These are phyloP conservation scores for Naumovozyma castellii DNA, from an alignment of 805 yeast genomes.

Conservation along the genomic window DNA sequence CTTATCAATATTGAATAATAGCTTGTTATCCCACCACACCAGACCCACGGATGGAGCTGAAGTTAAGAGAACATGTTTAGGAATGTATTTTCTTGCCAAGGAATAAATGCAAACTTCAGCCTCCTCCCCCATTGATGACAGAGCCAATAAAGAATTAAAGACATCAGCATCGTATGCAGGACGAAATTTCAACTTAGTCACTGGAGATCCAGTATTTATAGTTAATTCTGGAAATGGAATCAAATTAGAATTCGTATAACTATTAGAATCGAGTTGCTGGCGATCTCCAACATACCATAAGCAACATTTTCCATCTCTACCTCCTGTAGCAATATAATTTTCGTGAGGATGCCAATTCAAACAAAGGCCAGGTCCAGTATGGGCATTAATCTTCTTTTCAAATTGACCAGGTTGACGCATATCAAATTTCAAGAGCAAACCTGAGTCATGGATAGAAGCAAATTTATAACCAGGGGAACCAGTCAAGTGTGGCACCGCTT, in stretches of 20 bases:
- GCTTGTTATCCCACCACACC: constrained; percentile 30
- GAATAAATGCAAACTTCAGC: constrained; percentile 62
- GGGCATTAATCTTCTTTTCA: constrained; percentile 77
- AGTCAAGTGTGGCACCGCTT: neutral
- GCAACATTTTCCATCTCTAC: constrained; percentile 59
- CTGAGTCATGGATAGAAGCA: constrained; percentile 81
- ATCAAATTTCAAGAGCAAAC: constrained; percentile 81
- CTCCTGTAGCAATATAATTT: constrained; percentile 83
- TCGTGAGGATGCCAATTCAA: constrained; percentile 79
- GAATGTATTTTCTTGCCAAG: constrained; percentile 61
- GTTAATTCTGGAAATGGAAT: constrained; percentile 52
- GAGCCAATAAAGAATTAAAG: constrained; percentile 57
- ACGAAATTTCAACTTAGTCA: constrained; percentile 41
- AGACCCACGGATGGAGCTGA: constrained; percentile 26
- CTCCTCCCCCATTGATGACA: constrained; percentile 62
- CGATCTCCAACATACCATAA: constrained; percentile 29
- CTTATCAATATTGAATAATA: constrained; percentile 28
- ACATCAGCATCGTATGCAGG: constrained; percentile 30
- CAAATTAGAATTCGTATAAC: constrained; percentile 3
- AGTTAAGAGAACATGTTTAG: constrained; percentile 38
- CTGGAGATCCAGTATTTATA: constrained; percentile 67
- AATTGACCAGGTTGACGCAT: constrained; percentile 51
- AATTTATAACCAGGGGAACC: constrained; percentile 36
- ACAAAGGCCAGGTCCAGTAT: constrained; percentile 82
- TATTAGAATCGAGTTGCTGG: neutral